Evolutionary conservation across 805 yeast genomes (phyloP).

Genomic region (Candida sakaeoensis): DNA sequence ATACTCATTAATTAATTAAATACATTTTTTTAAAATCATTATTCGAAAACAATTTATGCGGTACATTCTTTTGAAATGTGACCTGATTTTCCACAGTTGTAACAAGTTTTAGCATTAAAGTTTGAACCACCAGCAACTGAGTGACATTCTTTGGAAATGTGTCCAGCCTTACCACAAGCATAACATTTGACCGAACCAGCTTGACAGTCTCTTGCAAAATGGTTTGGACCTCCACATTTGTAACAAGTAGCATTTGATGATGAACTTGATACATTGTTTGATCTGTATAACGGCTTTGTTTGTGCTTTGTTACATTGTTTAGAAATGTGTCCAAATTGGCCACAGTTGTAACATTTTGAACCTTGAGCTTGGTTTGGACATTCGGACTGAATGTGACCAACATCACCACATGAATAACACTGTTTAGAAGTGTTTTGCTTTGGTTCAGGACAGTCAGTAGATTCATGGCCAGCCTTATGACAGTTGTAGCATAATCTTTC

Average conservation of each 20-base stretch:
- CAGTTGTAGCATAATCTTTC: constrained; percentile 92
- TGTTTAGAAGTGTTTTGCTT: constrained; percentile 81
- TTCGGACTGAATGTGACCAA: constrained; percentile 85
- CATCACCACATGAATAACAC: constrained; percentile 90
- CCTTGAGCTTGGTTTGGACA: constrained; percentile 68
- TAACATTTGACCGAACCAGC: constrained; percentile 74
- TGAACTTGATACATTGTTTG: constrained; percentile 8
- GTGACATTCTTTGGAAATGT: constrained; percentile 80
- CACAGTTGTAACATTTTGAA: constrained; percentile 65
- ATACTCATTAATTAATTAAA: not conserved
- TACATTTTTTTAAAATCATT: not conserved
- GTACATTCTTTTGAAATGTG: constrained; percentile 82
- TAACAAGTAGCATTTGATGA: constrained; percentile 55
- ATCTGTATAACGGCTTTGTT: constrained; percentile 1
- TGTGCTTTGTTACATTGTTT: constrained; percentile 58
- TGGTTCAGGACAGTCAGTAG: constrained; percentile 84
- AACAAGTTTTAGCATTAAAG: constrained; percentile 54
- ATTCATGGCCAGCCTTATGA: constrained; percentile 85
- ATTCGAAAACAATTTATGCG: no score
- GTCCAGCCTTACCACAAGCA: constrained; percentile 89
- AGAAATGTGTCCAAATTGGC: constrained; percentile 72
- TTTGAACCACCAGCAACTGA: constrained; percentile 49
- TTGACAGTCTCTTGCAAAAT: constrained; percentile 87
- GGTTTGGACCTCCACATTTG: constrained; percentile 92
- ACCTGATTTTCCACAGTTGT: constrained; percentile 74